Evolutionary conservation across 2,329 filamentous ascomycete genomes (phyloP), one percentile per base, ranked within the genome.

Genomic region (Immersiporthe knoxdaviesiana): DNA sequence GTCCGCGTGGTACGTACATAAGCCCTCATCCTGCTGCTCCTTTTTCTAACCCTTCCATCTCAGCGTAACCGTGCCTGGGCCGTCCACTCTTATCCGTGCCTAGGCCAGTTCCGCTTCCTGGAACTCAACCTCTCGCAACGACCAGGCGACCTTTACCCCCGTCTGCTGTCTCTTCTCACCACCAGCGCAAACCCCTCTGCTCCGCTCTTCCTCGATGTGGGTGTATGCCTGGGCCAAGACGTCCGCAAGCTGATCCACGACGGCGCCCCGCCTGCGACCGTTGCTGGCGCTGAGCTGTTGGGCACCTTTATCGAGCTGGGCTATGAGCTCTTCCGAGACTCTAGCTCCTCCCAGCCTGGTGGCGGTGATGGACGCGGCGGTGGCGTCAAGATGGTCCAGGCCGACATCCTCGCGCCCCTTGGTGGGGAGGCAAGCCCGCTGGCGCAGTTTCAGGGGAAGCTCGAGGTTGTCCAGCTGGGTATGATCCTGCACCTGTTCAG

Each of bases 201-300:
- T 70, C 73, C 60, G 41, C 76, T 74, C 11, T 81, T 83, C 65
- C 76, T 84, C 16, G 81, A 84, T 70, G 70, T 83, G 3, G 81
- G 81, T 21, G 79, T 77, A 70, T 82, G 82, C 72, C 76, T 83
- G 27, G 81, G 80, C 30, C 81, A 83, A 68, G 81, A 82, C 70
- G 27, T 82, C 37, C 81, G 81, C 41, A 81, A 81, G 72, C 76
- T 84, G 1, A 75, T 78, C 44, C 74, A 72, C 44, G 79, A 81
- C 66, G 80, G 80, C 24, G 78, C 73, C 0, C 74, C 74, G 0
- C 68, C 75, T 0, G 67, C 71, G 4, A 72, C 76, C 14, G 70
- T 81, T 4, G 78, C 76, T 69, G 78, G 76, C 12, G 76, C 77
- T 32, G 79, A 81, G 67, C 75, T 82, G 27, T 74, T 77, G 44